phyloP scores from a whole-genome alignment of 192 early-diverging fungal species.

The Lobosporangium transversale region DNA sequence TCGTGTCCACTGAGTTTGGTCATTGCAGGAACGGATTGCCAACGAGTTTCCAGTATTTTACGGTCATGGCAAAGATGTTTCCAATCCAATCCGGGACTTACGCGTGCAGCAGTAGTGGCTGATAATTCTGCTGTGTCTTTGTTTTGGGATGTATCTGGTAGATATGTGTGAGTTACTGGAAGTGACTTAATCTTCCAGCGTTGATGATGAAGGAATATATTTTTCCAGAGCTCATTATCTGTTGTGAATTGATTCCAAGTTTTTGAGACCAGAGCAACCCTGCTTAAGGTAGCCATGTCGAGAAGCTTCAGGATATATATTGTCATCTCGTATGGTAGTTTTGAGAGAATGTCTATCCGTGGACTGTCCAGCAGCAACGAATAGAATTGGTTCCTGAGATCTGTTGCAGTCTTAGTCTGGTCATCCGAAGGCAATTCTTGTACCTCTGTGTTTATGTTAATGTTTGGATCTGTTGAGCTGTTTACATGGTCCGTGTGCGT shows the following conservation, averaged over 20 bases:
- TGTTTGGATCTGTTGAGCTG: conserved; percentile 1
- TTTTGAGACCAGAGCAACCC: conserved; percentile 66
- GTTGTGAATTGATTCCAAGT: conserved; percentile 71
- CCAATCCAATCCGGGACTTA: conserved; percentile 62
- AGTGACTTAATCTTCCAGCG: conserved; percentile 63
- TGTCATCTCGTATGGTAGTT: conserved; percentile 80
- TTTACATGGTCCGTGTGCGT: neutral
- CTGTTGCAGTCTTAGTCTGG: neutral
- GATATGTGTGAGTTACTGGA: too few species aligned
- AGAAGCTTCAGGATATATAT: conserved; percentile 68
- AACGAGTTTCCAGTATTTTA: conserved; percentile 63
- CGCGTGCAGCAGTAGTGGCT: neutral
- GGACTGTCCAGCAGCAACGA: conserved; percentile 11
- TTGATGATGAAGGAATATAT: conserved; percentile 61
- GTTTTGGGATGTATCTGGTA: neutral
- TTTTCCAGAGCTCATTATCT: conserved; percentile 80
- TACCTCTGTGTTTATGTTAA: neutral
- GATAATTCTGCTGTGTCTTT: neutral
- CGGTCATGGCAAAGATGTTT: conserved; percentile 76
- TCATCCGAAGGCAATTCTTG: neutral
- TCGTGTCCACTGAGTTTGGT: conserved; percentile 78
- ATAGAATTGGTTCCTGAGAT: conserved; percentile 23
- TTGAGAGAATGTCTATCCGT: conserved; percentile 65
- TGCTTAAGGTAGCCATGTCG: conserved; percentile 64
- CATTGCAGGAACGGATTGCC: conserved; percentile 58